Evolutionary conservation across 2,329 filamentous ascomycete genomes (phyloP).

Genomic region (Fusarium sambucinum): DNA sequence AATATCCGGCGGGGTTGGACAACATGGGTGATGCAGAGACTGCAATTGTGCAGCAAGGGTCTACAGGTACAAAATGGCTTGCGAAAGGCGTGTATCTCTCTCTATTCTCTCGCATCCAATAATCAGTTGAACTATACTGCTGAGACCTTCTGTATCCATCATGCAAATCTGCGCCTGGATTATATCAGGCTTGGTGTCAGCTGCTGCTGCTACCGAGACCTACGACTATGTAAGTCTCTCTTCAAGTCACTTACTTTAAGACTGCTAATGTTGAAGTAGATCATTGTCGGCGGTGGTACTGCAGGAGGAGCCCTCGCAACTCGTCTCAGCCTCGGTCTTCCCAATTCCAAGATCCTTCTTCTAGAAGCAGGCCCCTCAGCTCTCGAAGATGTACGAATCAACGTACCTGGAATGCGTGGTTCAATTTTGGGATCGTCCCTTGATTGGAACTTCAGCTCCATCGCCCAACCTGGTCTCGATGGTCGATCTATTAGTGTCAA

Average conservation of each 20-base stretch:
- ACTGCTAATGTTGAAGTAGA: not conserved
- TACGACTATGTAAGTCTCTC: not conserved
- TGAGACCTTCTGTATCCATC: not conserved
- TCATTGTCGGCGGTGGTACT: constrained; percentile 54
- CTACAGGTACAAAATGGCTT: not conserved
- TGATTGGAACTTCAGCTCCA: constrained; percentile 61
- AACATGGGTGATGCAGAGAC: not conserved
- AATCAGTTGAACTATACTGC: not conserved
- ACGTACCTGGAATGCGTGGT: constrained; percentile 51
- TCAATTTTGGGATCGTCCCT: constrained; percentile 41
- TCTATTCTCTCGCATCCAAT: not conserved
- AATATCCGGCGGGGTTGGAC: not conserved
- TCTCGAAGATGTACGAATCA: constrained; percentile 49
- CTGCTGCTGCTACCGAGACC: not conserved
- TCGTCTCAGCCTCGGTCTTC: constrained; percentile 51
- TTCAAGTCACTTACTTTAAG: not conserved
- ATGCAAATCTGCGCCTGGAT: not conserved
- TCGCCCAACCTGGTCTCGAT: constrained; percentile 55
- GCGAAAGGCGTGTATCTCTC: not conserved
- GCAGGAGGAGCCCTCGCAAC: constrained; percentile 51
- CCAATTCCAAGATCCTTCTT: constrained; percentile 48
- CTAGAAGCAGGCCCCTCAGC: constrained; percentile 49
- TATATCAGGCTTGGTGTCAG: not conserved
- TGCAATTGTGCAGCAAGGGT: not conserved
- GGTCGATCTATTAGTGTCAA: constrained; percentile 57